Evolutionary conservation across 495 filamentous ascomycete species (phyloP).

Genomic region (Penicillium taxi): DNA sequence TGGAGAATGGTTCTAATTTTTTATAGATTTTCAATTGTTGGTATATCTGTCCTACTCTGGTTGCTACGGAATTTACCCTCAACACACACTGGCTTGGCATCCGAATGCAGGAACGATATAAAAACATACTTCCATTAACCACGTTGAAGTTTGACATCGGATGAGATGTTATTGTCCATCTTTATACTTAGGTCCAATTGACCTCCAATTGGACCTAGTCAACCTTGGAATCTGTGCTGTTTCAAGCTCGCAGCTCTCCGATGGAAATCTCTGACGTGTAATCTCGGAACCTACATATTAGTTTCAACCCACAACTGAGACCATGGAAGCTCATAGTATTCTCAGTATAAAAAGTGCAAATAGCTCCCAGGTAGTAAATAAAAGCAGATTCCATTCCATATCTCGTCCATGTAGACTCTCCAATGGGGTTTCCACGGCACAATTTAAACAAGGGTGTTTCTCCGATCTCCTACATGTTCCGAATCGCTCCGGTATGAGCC

Average conservation of each 20-base stretch:
- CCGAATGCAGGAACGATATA: constrained; percentile 32
- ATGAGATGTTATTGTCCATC: too few relatives aligned
- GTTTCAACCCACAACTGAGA: constrained; percentile 4
- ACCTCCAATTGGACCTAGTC: too few relatives aligned
- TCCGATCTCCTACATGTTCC: constrained; percentile 22
- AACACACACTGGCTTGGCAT: constrained; percentile 34
- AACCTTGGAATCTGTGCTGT: too few relatives aligned
- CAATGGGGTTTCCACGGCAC: neutral
- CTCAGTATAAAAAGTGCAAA: too few relatives aligned
- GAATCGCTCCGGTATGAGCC: constrained; percentile 27
- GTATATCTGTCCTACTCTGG: neutral
- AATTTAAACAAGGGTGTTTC: constrained; percentile 23
- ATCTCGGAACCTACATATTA: constrained; percentile 11
- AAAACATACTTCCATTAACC: too few relatives aligned
- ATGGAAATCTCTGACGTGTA: constrained; percentile 35
- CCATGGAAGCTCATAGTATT: constrained; percentile 5
- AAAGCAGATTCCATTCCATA: too few relatives aligned
- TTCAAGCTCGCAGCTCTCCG: constrained; percentile 12
- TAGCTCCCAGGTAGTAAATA: too few relatives aligned
- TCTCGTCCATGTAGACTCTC: too few relatives aligned
- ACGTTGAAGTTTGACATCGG: too few relatives aligned
- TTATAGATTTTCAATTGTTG: too few relatives aligned
- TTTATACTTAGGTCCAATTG: neutral
- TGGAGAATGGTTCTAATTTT: too few relatives aligned
- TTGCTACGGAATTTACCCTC: constrained; percentile 29